Evolutionary conservation across 2,329 filamentous ascomycete genomes (phyloP).

Genomic region (Fulvia fulva): DNA sequence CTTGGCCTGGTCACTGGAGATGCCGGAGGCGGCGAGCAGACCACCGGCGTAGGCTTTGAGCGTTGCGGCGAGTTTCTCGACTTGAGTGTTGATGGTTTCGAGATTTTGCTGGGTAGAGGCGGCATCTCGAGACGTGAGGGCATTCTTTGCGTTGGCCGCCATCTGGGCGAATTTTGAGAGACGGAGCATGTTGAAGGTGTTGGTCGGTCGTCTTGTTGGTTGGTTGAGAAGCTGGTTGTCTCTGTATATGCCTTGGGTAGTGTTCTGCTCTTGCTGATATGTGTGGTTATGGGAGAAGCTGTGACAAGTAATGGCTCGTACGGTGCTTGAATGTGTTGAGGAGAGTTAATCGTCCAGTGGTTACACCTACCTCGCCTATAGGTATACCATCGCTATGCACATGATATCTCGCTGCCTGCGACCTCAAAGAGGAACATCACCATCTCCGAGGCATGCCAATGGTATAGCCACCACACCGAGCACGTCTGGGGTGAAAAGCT

Average conservation of each 20-base stretch:
- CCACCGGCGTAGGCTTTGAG: slow-evolving; percentile 17
- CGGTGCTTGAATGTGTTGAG: too few species aligned
- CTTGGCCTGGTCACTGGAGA: slow-evolving; percentile 21
- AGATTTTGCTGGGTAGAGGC: slow-evolving; percentile 19
- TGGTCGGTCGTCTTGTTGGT: too few species aligned
- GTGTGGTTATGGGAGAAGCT: too few species aligned
- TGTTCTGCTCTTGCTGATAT: too few species aligned
- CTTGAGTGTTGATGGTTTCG: slow-evolving; percentile 18
- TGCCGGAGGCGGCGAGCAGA: slow-evolving; percentile 21
- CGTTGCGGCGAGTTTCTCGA: slow-evolving; percentile 15
- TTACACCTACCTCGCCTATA: neutral
- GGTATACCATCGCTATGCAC: neutral
- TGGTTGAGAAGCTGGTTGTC: too few species aligned
- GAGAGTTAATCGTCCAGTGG: neutral
- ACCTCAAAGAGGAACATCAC: neutral
- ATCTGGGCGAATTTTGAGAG: slow-evolving; percentile 20
- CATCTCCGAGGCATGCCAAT: neutral
- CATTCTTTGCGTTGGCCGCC: slow-evolving; percentile 20
- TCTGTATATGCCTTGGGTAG: too few species aligned
- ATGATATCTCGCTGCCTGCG: neutral
- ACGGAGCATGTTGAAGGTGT: slow-evolving; percentile 15
- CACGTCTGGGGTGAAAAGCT: neutral
- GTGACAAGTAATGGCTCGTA: too few species aligned
- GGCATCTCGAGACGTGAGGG: slow-evolving; percentile 16
- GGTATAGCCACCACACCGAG: neutral